These are phyloP conservation scores for Chlorella sp. DNA, from an alignment of 139 green algal species.

Conservation along the genomic window DNA sequence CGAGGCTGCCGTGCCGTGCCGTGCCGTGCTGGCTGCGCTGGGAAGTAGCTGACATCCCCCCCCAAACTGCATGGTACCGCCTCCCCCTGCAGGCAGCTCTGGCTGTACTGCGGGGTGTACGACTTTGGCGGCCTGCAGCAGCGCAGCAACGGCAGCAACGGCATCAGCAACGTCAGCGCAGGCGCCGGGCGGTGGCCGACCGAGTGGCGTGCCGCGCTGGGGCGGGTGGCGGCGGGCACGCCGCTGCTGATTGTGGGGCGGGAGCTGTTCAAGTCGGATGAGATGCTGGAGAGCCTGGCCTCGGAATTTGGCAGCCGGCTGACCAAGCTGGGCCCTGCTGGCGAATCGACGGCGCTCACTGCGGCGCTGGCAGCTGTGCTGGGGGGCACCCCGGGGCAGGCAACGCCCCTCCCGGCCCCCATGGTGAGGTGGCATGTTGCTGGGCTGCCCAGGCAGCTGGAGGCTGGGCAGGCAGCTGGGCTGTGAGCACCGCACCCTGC, in stretches of 20 bases:
- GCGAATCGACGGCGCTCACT: background rate
- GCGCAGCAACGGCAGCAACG: background rate
- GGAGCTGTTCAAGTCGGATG: slow-evolving; percentile 37
- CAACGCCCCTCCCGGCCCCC: background rate
- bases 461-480: background rate
- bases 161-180: background rate
- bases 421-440: background rate
- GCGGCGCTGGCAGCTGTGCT: slow-evolving; percentile 6
- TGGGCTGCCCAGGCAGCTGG: background rate
- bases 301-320: slow-evolving; percentile 45
- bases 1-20: no score
- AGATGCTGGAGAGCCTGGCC: slow-evolving; percentile 33
- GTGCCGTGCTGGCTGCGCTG: background rate
- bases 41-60: no score
- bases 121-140: slow-evolving; percentile 45
- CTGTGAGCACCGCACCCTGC: background rate
- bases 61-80: background rate
- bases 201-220: slow-evolving; percentile 47
- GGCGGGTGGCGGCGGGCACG: slow-evolving; percentile 42
- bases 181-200: slow-evolving; percentile 15
- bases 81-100: slow-evolving; percentile 56
- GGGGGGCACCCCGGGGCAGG: background rate
- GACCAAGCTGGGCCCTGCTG: slow-evolving; percentile 29
- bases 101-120: slow-evolving; percentile 73
- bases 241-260: slow-evolving; percentile 46